phyloP scores from a whole-genome alignment of 2,329 filamentous ascomycete genomes.

The Fusarium penzigii region DNA sequence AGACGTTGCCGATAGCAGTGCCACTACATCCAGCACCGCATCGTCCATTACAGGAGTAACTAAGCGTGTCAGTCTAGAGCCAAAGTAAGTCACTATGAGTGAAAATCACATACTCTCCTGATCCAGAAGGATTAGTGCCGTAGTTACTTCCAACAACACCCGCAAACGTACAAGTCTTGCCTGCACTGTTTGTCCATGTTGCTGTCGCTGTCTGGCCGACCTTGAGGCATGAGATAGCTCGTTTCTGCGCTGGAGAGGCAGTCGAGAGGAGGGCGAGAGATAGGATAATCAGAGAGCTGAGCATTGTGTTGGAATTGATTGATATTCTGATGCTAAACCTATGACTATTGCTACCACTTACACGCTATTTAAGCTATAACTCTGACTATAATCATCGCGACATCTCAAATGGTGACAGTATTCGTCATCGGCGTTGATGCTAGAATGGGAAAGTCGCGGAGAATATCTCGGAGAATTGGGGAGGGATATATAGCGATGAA shows the following conservation, averaged over 20 bases:
- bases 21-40: constrained; percentile 50
- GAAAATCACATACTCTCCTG: constrained; percentile 42
- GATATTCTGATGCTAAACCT: neutral
- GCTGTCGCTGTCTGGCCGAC: constrained; percentile 42
- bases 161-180: constrained; percentile 43
- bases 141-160: constrained; percentile 50
- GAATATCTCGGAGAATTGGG: constrained; percentile 20
- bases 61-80: constrained; percentile 17
- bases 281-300: constrained; percentile 7
- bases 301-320: constrained; percentile 4
- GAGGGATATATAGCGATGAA: neutral
- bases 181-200: constrained; percentile 46
- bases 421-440: constrained; percentile 24
- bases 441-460: constrained; percentile 19
- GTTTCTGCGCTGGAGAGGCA: constrained; percentile 17
- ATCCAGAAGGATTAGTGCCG: constrained; percentile 40
- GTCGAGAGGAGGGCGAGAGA: constrained; percentile 7
- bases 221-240: constrained; percentile 22
- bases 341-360: neutral
- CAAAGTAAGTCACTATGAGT: no score
- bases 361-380: neutral
- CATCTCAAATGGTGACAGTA: neutral
- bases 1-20: constrained; percentile 45
- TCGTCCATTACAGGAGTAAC: constrained; percentile 51
- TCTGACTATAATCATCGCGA: neutral